Evolutionary conservation across 345 rosid species (phyloP).

Genomic region (Eucalyptus sideroxylon): DNA sequence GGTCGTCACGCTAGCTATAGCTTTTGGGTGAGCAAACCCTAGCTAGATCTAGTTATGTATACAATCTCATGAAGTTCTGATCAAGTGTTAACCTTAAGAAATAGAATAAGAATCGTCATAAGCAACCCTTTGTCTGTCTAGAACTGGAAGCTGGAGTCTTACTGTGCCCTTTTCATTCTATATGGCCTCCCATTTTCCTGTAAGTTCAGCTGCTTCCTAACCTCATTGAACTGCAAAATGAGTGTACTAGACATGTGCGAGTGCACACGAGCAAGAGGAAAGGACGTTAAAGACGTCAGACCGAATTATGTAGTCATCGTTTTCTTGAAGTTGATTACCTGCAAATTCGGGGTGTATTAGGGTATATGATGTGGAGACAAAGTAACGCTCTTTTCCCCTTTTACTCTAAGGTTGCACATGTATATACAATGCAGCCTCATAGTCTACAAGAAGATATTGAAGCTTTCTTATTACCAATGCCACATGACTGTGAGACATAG

Average conservation of each 20-base stretch:
- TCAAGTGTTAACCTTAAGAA: not conserved
- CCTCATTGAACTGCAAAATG: not conserved
- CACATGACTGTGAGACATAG: not conserved
- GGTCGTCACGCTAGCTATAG: not conserved
- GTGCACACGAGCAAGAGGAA: not conserved
- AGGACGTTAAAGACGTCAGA: not conserved
- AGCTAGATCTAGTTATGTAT: not conserved
- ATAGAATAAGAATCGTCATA: not conserved
- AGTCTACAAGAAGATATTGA: not conserved
- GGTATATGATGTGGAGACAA: not conserved
- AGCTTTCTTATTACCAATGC: not conserved
- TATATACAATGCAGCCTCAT: not conserved
- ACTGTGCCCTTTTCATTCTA: not conserved
- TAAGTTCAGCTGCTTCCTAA: not conserved
- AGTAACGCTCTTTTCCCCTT: not conserved
- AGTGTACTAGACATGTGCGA: not conserved
- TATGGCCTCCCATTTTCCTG: not conserved
- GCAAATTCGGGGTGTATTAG: not conserved
- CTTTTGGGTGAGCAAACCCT: not conserved
- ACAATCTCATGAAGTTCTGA: not conserved
- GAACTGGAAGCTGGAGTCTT: not conserved
- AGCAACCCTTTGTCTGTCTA: not conserved
- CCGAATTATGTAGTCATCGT: not conserved
- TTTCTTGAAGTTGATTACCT: not conserved
- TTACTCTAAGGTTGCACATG: not conserved